Evolutionary conservation across 148 eudicot species (phyloP), one percentile per base, ranked within the genome.

Genomic region (Polygonum maritimum): DNA sequence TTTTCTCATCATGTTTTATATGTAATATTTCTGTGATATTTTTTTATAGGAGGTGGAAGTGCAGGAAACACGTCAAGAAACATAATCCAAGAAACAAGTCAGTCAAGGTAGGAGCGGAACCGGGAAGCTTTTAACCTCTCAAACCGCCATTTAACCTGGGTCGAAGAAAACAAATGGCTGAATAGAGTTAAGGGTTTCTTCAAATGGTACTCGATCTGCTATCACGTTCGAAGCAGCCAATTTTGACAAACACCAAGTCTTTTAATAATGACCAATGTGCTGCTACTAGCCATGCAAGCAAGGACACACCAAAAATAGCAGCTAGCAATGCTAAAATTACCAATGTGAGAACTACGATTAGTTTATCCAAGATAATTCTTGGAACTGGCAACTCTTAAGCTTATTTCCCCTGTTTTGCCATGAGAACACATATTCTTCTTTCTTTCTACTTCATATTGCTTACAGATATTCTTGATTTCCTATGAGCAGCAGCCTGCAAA

Each of bases 181-280:
- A 16, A 86, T 79, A 82, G 88, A 79, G 65, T 67, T 48, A 18
- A 80, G 76, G 79, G 79, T 76, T 31, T 44, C 78, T 76, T 81
- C 89, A 78, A 88, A 90, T 87, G 94, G 92, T 67, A 75, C 85
- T 35, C 2, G 76, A 48, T 49, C 89, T 82, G 70, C 76, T 35
- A 85, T 73, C 86, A 48, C 77, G 67, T 47, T 78, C 82, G 12
- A 89, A 82, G 71, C 85, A 84, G 77, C 69, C 85, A 16, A 73
- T 74, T 81, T 71, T 76, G 47, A 89, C 82, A 86, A 73, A 77
- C 41, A 36, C 15, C 3, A 85, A 79, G 76, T 83, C 91, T 76
- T 75, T 71, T 40, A 86, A 81, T 77, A 88, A 87, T 62, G 82
- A 74, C 75, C 84, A 80, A 71, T 79, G 76, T 81, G 63, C 31